Percentiles rank a stretch among this genome's conserved stretches.
phyloP scores from a whole-genome alignment of 306 rosid genomes.

The Prunus armeniaca region DNA sequence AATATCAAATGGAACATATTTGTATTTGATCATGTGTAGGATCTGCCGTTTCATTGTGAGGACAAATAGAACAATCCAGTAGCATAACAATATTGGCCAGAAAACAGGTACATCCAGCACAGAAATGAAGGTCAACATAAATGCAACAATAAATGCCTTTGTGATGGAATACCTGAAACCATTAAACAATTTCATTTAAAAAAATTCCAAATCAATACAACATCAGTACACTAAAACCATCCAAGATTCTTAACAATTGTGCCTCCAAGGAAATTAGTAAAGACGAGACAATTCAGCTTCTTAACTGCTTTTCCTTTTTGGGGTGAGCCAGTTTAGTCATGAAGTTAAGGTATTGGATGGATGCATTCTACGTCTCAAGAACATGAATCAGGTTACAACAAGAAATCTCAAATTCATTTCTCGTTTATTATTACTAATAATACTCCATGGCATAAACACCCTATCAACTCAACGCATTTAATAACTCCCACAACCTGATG shows the following conservation, averaged over 20 bases:
- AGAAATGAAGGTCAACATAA: constrained; percentile 59
- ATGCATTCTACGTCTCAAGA: background rate
- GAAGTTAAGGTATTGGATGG: background rate
- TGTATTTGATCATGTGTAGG: constrained; percentile 69
- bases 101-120: constrained; percentile 67
- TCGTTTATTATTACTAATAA: background rate
- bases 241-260: background rate
- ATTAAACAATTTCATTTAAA: background rate
- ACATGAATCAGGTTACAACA: background rate
- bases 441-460: background rate
- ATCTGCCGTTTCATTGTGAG: constrained; percentile 80
- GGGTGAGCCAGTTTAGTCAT: background rate
- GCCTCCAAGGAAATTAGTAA: background rate
- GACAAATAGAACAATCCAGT: constrained; percentile 64
- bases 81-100: constrained; percentile 71
- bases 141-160: constrained; percentile 58
- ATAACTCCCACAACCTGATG: background rate
- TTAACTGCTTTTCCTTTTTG: no score
- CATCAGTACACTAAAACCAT: background rate
- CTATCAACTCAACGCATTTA: background rate
- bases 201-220: background rate
- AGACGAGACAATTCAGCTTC: background rate
- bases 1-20: constrained; percentile 55
- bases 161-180: constrained; percentile 65
- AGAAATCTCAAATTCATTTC: background rate